These are phyloP conservation scores for Phytophthora pluvialis DNA, from an alignment of 352 stramenopile genomes.

Conservation along the genomic window DNA sequence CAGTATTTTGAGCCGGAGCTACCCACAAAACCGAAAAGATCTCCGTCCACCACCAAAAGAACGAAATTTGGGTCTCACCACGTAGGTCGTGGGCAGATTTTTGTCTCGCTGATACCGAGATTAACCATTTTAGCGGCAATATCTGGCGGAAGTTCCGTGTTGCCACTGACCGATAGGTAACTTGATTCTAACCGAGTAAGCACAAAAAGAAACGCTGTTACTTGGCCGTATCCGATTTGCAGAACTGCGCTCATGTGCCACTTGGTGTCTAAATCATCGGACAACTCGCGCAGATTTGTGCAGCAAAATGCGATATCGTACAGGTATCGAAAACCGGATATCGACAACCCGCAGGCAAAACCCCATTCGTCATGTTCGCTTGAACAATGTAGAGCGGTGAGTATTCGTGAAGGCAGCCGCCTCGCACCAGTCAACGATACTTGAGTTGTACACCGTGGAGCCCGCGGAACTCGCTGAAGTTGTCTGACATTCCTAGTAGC, in stretches of 20 bases:
- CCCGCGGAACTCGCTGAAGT: constrained; percentile 26
- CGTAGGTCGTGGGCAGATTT: constrained; percentile 2
- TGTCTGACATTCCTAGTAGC: constrained; percentile 27
- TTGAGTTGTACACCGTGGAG: constrained; percentile 48
- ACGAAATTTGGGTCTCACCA: constrained; percentile 5
- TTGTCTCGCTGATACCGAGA: constrained; percentile 12
- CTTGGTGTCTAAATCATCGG: constrained; percentile 39
- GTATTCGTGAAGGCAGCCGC: constrained; percentile 30
- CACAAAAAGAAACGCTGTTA: constrained; percentile 18
- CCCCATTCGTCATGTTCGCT: constrained; percentile 34
- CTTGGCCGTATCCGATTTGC: constrained; percentile 26
- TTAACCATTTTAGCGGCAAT: constrained; percentile 4
- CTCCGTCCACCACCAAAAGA: constrained; percentile 16
- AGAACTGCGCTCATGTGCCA: constrained; percentile 28
- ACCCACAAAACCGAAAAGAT: background rate
- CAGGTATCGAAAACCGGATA: constrained; percentile 32
- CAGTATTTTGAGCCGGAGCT: constrained; percentile 16
- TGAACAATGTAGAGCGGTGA: constrained; percentile 35
- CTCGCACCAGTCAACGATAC: constrained; percentile 29
- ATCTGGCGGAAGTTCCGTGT: constrained; percentile 23
- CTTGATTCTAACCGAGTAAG: constrained; percentile 17
- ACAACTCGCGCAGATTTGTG: constrained; percentile 40
- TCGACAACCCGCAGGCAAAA: constrained; percentile 40
- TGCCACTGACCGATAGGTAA: constrained; percentile 30
- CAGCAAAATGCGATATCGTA: constrained; percentile 45